Base-by-base conservation (phyloP, 768 basidiomycete species). In the Pleurotus sapidus region DNA sequence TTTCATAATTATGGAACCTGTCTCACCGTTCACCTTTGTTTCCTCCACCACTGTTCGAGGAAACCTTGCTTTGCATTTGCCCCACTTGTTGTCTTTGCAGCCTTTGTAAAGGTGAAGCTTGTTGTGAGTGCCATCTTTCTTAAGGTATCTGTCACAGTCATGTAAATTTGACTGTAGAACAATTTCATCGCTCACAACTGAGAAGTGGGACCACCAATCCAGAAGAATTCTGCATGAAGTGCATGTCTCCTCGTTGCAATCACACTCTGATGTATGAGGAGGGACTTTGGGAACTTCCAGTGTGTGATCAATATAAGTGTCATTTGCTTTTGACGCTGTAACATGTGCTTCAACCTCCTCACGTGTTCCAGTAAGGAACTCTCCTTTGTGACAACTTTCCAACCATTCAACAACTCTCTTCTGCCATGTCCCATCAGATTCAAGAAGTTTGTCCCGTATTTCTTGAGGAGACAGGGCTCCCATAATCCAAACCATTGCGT, bases 401-500 rank as follows among this genome's bases (percentile, higher is more conserved):
- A 73, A 50, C 37, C 63, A 73, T 1, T 55, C 37, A 3, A 68
- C 45, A 5, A 73, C n/a, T 25, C 46, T 39, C 27, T 59, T 58
- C 25, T 66, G 53, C 20, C 20, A 20, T 3, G 3, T 20, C 20
- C 20, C 20, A 20, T 20, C 3, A 3, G 20, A 20, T 20, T 20
- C 20, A 3, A 20, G 20, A 20, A 75, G 27, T 18, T 46, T 57
- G 24, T 72, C 60, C 5, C 71, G 11, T 2, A 74, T 66, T 46
- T 72, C 63, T 46, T 74, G 67, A 0, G 72, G 74, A 3, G 62
- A 64, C 11, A 64, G 38, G 1, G 53, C 43, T 5, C 63, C 59
- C 20, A 54, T 34, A n/a, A 75, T 67, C 74, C 74, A 77, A 1
- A 76, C 23, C 3, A 77, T 40, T 50, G 72, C 38, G 51, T 75